Evolutionary conservation across 257 asterid species (phyloP).

Genomic region (Plantago ovata): DNA sequence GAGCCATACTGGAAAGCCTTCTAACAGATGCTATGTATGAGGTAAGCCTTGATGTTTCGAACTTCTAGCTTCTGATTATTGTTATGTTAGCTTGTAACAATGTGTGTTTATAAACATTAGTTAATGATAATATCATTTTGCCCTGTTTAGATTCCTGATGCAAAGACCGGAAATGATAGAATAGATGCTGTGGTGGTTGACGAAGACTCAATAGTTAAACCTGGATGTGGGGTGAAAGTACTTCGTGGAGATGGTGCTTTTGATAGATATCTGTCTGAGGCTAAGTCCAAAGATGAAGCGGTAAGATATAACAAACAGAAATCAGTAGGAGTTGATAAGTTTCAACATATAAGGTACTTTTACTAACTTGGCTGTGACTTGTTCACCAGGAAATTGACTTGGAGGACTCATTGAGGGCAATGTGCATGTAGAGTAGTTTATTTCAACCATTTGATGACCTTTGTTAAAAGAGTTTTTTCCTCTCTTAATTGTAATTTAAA

Average conservation of each 20-base stretch:
- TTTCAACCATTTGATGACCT: slow-evolving; percentile 7
- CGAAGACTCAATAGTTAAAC: slow-evolving; percentile 70
- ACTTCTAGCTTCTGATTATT: slow-evolving; percentile 5
- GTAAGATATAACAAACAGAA: slow-evolving; percentile 27
- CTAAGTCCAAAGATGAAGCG: slow-evolving; percentile 31
- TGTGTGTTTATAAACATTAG: no score
- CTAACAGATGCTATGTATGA: slow-evolving; percentile 89
- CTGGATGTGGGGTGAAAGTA: slow-evolving; percentile 77
- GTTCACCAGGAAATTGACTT: slow-evolving; percentile 45
- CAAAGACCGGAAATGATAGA: slow-evolving; percentile 50
- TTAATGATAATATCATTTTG: neutral
- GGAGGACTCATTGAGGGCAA: slow-evolving; percentile 68
- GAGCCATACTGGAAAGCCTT: slow-evolving; percentile 78
- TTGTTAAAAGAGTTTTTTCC: slow-evolving; percentile 11
- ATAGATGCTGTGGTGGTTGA: slow-evolving; percentile 81
- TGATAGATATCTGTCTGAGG: slow-evolving; percentile 48
- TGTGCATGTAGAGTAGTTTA: slow-evolving; percentile 48
- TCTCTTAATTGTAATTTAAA: slow-evolving; percentile 18
- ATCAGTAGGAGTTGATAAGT: slow-evolving; percentile 4
- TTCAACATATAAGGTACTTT: neutral
- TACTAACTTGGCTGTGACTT: slow-evolving; percentile 14
- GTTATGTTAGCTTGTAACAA: slow-evolving; percentile 1
- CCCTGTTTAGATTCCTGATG: slow-evolving; percentile 67
- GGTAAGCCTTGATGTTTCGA: slow-evolving; percentile 39
- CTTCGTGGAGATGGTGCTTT: slow-evolving; percentile 75